Evolutionary conservation across 352 stramenopile genomes (phyloP), one percentile per base, ranked within the genome.

Genomic region (Globisporangium takayamanum): DNA sequence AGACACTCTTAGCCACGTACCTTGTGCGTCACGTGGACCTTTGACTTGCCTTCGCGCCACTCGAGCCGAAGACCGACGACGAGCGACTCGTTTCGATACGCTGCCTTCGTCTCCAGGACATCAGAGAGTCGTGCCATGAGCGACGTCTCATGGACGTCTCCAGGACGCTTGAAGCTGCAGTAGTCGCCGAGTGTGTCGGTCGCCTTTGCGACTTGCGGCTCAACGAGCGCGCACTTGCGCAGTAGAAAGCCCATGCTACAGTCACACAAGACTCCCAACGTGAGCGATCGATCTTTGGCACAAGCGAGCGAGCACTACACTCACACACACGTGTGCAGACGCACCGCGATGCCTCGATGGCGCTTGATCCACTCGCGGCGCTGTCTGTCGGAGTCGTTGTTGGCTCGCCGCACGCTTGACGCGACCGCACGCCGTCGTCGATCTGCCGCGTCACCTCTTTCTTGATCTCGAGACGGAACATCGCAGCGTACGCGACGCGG

Each of bases 391-490:
- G 5, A 20, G 6, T 45, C 30, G 20, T 11, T n/a, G 10, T 22
- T 16, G 3, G 11, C 48, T 20, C 18, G 2, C 36, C 51, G 2
- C 60, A 46, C 7, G 49, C 41, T 47, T 74, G 65, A 2, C 69
- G 56, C 7, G 42, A 39, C 6, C 18, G 50, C 3, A 88, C 73
- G 22, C 78, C 79, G 16, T 78, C 55, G 49, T 90, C 78, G 14
- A 90, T 87, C 62, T 90, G 80, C 48, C 65, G 59, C 11, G 74
- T 70, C 12, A 90, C 77, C 71, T 92, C 78, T 42, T 85, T 87
- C 52, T 89, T 87, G 53, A 92, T 89, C 47, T 88, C 80, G 3
- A 64, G 12, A 3, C 76, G 76, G 20, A 92, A 45, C 73, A 88
- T 87, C 2, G 62, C 73, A 1, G 85, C 68, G 36, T 91, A 92